phyloP scores from a whole-genome alignment of 2,329 filamentous ascomycete species.

The Salinomyces thailandicus region DNA sequence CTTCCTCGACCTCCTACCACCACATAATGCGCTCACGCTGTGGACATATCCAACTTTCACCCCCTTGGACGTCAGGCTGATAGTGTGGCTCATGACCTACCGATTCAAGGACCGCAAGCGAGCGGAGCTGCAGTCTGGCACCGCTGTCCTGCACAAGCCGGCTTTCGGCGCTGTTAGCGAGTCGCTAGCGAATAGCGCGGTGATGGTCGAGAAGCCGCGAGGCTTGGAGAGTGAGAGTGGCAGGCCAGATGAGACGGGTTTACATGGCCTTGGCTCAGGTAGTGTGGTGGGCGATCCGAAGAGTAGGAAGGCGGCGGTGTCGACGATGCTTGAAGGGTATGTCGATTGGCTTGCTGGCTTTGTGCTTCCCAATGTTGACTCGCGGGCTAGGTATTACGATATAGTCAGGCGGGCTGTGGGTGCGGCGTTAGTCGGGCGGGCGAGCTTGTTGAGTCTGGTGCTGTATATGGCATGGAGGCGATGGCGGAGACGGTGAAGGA shows the following conservation, averaged over 20 bases:
- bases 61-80: conserved; percentile 47
- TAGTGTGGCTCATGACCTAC: conserved; percentile 51
- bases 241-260: conserved; percentile 33
- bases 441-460: conserved; percentile 9
- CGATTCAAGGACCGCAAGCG: conserved; percentile 45
- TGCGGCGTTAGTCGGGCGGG: conserved; percentile 31
- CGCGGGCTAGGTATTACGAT: conserved; percentile 37
- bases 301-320: conserved; percentile 34
- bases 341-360: conserved; percentile 14
- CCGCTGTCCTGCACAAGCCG: conserved; percentile 13
- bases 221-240: not conserved
- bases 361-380: conserved; percentile 21
- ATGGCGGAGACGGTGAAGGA: conserved; percentile 3
- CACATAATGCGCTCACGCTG: conserved; percentile 48
- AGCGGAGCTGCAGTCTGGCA: conserved; percentile 23
- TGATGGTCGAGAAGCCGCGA: conserved; percentile 7
- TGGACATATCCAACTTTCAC: conserved; percentile 63
- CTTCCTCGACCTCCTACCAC: conserved; percentile 57
- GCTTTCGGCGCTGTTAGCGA: conserved; percentile 20
- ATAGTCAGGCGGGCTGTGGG: conserved; percentile 39
- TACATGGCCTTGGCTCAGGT: conserved; percentile 36
- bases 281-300: conserved; percentile 21
- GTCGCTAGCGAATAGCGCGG: conserved; percentile 9
- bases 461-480: conserved; percentile 7
- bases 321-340: conserved; percentile 40